phyloP scores from a whole-genome alignment of 73 alveolate genomes.

The Paramecium caudatum region DNA sequence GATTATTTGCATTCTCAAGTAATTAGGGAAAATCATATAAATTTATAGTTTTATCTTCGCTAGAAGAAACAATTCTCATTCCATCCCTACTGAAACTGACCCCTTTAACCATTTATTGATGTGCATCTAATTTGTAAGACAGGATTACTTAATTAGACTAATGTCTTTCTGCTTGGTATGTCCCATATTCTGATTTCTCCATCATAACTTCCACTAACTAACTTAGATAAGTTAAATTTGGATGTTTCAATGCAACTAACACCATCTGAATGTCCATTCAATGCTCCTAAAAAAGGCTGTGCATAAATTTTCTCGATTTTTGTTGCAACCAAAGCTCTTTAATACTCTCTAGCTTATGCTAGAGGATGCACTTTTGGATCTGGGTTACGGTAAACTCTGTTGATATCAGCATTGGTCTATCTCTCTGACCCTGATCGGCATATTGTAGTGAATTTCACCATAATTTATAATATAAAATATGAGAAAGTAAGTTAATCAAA shows the following conservation, averaged over 20 bases:
- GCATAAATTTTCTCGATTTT: slow-evolving; percentile 76
- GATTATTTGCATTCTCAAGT: slow-evolving; percentile 46
- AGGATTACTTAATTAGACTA: slow-evolving; percentile 46
- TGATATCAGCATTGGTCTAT: slow-evolving; percentile 70
- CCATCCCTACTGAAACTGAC: slow-evolving; percentile 75
- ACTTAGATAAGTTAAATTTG: slow-evolving; percentile 66
- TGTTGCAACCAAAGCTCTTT: slow-evolving; percentile 76
- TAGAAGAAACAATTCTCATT: slow-evolving; percentile 69
- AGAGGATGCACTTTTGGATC: slow-evolving; percentile 73
- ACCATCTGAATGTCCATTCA: slow-evolving; percentile 75
- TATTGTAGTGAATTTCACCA: slow-evolving; percentile 76
- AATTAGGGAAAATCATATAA: slow-evolving; percentile 69
- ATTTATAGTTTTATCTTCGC: slow-evolving; percentile 73
- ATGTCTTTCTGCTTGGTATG: slow-evolving; percentile 69
- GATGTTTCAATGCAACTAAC: slow-evolving; percentile 65
- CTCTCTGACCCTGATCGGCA: slow-evolving; percentile 70
- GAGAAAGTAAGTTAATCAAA: neutral
- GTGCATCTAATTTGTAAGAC: slow-evolving; percentile 54
- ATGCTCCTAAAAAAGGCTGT: slow-evolving; percentile 74
- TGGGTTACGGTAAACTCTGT: slow-evolving; percentile 72
- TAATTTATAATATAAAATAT: neutral
- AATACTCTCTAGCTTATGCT: slow-evolving; percentile 75
- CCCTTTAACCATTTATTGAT: slow-evolving; percentile 71
- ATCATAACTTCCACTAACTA: slow-evolving; percentile 76
- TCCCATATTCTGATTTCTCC: slow-evolving; percentile 78